Evolutionary conservation across 1,139 yeast genomes (phyloP).

Genomic region (Sugiyamaella pinicola): DNA sequence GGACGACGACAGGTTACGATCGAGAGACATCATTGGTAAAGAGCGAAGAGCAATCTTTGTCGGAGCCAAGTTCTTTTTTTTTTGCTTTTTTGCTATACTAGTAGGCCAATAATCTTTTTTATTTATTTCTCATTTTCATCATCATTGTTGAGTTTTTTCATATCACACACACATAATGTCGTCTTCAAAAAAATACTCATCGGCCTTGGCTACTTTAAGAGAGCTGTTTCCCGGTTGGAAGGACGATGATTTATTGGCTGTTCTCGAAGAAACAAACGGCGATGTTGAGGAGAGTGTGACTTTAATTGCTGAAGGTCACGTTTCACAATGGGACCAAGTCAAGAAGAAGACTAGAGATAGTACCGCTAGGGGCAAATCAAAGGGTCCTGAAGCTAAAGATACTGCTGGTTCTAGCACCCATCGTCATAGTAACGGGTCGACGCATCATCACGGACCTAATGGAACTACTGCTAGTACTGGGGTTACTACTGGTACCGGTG

Average conservation of each 20-base stretch:
- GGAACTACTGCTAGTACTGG: not conserved
- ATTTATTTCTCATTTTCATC: conserved; percentile 3
- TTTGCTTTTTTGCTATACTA: not conserved
- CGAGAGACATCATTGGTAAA: not conserved
- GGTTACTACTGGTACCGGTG: not conserved
- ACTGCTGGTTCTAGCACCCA: conserved; percentile 20
- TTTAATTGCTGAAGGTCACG: conserved; percentile 76
- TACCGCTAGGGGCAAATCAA: conserved; percentile 16
- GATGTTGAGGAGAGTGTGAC: conserved; percentile 81
- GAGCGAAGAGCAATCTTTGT: not conserved
- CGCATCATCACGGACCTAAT: conserved; percentile 1
- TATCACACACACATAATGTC: not conserved
- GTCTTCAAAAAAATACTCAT: conserved; percentile 39
- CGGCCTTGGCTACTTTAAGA: conserved; percentile 60
- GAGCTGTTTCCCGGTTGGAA: conserved; percentile 98
- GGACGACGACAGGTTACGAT: not conserved
- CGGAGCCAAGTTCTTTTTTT: too few relatives aligned
- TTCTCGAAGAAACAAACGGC: conserved; percentile 70
- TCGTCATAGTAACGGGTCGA: conserved; percentile 22
- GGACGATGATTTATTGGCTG: conserved; percentile 74
- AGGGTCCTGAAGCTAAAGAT: conserved; percentile 18
- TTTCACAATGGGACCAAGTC: conserved; percentile 63
- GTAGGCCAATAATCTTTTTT: not conserved
- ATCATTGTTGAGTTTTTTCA: not conserved
- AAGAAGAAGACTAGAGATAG: conserved; percentile 54